phyloP scores from a whole-genome alignment of 495 filamentous ascomycete species.

The Penicillium simplicissimum region DNA sequence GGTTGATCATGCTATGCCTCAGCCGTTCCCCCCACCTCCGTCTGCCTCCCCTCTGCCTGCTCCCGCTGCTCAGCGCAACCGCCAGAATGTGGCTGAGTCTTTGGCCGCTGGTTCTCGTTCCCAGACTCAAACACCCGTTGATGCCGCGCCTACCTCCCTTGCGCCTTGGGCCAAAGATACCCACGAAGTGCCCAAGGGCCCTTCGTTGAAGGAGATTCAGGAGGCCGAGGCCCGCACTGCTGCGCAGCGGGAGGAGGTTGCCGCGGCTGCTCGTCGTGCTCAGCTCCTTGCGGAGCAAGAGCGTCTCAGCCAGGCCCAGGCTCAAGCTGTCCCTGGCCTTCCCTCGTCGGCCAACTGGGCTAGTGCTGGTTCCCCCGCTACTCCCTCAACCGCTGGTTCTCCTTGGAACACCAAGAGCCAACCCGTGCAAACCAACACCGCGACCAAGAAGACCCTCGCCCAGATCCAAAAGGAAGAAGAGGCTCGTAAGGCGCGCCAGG shows the following conservation, averaged over 20 bases:
- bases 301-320: slow-evolving; percentile 66
- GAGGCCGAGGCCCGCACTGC: slow-evolving; percentile 91
- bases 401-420: slow-evolving; percentile 66
- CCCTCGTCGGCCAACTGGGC: slow-evolving; percentile 93
- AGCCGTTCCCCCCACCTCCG: slow-evolving; percentile 76
- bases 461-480: slow-evolving; percentile 99
- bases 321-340: slow-evolving; percentile 65
- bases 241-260: slow-evolving; percentile 84
- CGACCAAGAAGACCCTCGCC: slow-evolving; percentile 83
- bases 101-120: slow-evolving; percentile 71
- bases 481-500: slow-evolving; percentile 71
- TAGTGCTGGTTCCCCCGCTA: slow-evolving; percentile 65
- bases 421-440: slow-evolving; percentile 42
- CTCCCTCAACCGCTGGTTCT: slow-evolving; percentile 52
- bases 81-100: slow-evolving; percentile 80
- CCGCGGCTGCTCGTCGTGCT: slow-evolving; percentile 75
- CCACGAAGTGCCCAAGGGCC: slow-evolving; percentile 76
- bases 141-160: slow-evolving; percentile 64
- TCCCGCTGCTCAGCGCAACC: slow-evolving; percentile 79
- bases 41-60: slow-evolving; percentile 80
- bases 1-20: slow-evolving; percentile 61
- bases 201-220: slow-evolving; percentile 95
- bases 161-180: slow-evolving; percentile 94
- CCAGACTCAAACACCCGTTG: slow-evolving; percentile 69
- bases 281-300: slow-evolving; percentile 73